Evolutionary conservation across 2,329 filamentous ascomycete species (phyloP), one percentile per base, ranked within the genome.

Genomic region (Akanthomyces lecanii): DNA sequence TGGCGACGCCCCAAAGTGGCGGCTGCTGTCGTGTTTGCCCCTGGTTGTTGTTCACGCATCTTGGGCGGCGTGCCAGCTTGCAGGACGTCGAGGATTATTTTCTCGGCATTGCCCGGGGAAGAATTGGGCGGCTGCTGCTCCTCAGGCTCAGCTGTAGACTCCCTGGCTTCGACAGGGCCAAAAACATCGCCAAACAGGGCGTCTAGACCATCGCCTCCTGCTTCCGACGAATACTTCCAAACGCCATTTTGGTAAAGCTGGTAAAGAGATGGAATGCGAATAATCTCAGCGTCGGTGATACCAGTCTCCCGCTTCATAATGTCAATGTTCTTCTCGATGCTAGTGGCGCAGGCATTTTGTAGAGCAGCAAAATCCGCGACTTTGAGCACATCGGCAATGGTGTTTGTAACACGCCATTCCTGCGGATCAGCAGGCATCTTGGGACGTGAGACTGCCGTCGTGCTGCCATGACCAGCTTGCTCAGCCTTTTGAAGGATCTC

Each of bases 311-410:
- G 47, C 47, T 50, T 50, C 11, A 50, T 2, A 18, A 30, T 50
- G 2, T 28, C 47, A n/a, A 50, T 50, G 12, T 28, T 14, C 10
- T 28, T 18, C 1, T 23, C 47, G 23, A 8, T 16, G 4, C 11
- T 16, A 3, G 7, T 11, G 33, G 33, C 33, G 33, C 33, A 36
- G 33, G 33, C 33, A 3, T 50, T 18, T 23, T 50, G 47, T 1
- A 50, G 12, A 30, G 10, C 12, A 16, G 47, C 47, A 10, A 50
- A 28, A 16, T 28, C 23, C 1, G 2, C 4, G 12, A 5, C 12
- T 1, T 50, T 52, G 1, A 71, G 68, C 0, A 64, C 57, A 2
- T 69, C 62, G 3, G 61, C 44, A 2, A 71, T 69, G 1, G 66
- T 68, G 2, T 65, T 33, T 1, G 40, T 51, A 6, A 66, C 67